Percentiles rank a stretch among this genome's conserved stretches.
Conservation (phyloP, 2,329 filamentous ascomycete genomes). For the Thielaviopsis ethacetica region DNA sequence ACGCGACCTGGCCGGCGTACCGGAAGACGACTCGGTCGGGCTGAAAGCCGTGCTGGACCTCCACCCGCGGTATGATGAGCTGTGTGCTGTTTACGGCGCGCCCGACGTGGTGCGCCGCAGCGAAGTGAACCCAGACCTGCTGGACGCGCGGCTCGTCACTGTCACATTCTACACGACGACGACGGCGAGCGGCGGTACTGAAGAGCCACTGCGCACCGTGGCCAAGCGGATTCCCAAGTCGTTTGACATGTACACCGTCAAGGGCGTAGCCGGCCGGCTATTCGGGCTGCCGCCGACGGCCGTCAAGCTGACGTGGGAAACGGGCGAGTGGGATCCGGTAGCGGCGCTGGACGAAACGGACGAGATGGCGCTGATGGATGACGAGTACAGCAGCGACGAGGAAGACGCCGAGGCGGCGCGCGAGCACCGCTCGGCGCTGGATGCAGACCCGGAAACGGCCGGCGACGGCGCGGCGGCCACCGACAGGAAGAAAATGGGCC, state of each 20-base stretch:
- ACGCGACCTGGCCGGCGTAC: conserved; percentile 49
- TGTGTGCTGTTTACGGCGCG: conserved; percentile 63
- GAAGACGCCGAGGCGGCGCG: conserved; percentile 26
- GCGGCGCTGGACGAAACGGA: conserved; percentile 44
- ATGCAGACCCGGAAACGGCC: conserved; percentile 18
- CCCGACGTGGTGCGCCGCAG: conserved; percentile 43
- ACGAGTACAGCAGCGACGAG: conserved; percentile 35
- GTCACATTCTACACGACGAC: conserved; percentile 33
- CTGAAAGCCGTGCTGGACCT: conserved; percentile 33
- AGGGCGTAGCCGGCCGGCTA: conserved; percentile 58
- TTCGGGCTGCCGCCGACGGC: conserved; percentile 48
- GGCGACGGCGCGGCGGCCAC: conserved; percentile 15
- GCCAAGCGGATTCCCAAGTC: conserved; percentile 49
- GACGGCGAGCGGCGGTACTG: too few species aligned
- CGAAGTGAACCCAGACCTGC: conserved; percentile 56
- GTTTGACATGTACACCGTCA: conserved; percentile 66
- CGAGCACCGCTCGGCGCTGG: conserved; percentile 15
- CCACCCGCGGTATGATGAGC: conserved; percentile 56
- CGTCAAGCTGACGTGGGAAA: conserved; percentile 67
- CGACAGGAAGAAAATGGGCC: conserved; percentile 26
- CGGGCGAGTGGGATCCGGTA: conserved; percentile 76
- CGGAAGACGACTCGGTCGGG: conserved; percentile 29
- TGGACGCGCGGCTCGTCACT: conserved; percentile 60
- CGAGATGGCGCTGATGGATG: conserved; percentile 25
- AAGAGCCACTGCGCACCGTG: conserved; percentile 5